Conservation (phyloP, 257 asterid species). For the Petunia secreta region DNA sequence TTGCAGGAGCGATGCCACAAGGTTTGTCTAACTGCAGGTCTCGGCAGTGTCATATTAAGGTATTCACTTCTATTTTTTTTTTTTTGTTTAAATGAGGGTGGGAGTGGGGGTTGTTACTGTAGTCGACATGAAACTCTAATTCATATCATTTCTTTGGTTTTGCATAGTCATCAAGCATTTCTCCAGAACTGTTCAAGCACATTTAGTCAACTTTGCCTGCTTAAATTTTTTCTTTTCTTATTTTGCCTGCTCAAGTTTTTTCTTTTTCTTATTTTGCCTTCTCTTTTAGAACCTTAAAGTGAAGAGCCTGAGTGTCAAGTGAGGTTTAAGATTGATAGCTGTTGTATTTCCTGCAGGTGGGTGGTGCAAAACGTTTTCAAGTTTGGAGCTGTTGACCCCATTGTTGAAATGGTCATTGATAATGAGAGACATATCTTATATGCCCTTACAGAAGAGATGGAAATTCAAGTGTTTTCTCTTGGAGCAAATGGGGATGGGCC, state of each 20-base stretch:
- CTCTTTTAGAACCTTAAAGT: conserved; percentile 28
- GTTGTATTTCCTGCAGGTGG: conserved; percentile 64
- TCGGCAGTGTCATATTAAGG: conserved; percentile 93
- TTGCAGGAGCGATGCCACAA: conserved; percentile 96
- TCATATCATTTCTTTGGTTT: neutral
- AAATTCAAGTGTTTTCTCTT: conserved; percentile 84
- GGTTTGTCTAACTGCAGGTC: conserved; percentile 84
- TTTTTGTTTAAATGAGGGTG: neutral
- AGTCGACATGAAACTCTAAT: conserved; percentile 10
- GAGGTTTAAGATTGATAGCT: conserved; percentile 26
- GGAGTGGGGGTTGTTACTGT: neutral
- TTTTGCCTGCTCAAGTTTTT: neutral
- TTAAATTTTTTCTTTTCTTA: too few species aligned
- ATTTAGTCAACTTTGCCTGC: neutral
- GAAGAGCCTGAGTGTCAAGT: conserved; percentile 26
- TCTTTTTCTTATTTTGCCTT: neutral
- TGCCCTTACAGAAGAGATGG: conserved; percentile 94
- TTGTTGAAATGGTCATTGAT: conserved; percentile 94
- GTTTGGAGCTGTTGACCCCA: conserved; percentile 93
- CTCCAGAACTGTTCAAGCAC: neutral
- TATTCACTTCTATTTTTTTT: conserved; percentile 31
- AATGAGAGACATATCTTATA: conserved; percentile 85
- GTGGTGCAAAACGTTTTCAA: conserved; percentile 93
- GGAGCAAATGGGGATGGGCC: conserved; percentile 88
- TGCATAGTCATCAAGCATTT: conserved; percentile 2